Base-by-base conservation (phyloP, 2,329 filamentous ascomycete genomes). In the Ceratocystis huliohia region DNA sequence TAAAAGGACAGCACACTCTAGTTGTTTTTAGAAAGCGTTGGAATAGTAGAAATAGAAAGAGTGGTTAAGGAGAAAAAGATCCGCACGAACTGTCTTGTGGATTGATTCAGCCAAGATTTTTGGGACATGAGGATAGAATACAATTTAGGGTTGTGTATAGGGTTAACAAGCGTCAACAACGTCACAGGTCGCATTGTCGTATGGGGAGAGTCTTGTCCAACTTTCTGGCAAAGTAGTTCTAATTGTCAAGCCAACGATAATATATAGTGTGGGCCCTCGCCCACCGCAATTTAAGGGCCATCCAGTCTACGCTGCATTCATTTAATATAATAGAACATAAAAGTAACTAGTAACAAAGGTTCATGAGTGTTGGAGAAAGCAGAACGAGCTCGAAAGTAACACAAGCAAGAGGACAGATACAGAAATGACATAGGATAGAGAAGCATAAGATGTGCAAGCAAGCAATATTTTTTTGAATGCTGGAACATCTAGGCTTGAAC, bases 401-500 rank as follows among this genome's bases (percentile, higher is more conserved):
- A 15, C 30, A 59, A 37, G 46, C 20, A 59, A 66, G 53, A 63
- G 37, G 63, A 50, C 62, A 33, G 62, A 22, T 65, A 61, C 61
- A 46, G 48, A 53, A 37, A 50, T 66, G 45, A 46, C 44, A 66
- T 59, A 56, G 8, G 57, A 45, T 61, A 64, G 30, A 44, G 61
- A 13, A 41, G 28, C 17, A 50, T 10, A 65, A 30, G 28, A 15
- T 28, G 61, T 44, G 50, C 25, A 65, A 69, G 56, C 66, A 65
- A 68, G 37, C 61, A 67, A 64, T 53, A 33, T 67, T 68, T 41
- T 41, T 66, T 73, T 74, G 70, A 71, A 70, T 70, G 71, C n/a
- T 41, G 25, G 17, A 2, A 59, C 8, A 53, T 53, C 41, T 68
- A 68, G 53, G 73, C 77, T 72, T 81, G 76, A 68, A 80, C 77